Conservation (phyloP, 345 rosid genomes). For the Abelmoschus esculentus region DNA sequence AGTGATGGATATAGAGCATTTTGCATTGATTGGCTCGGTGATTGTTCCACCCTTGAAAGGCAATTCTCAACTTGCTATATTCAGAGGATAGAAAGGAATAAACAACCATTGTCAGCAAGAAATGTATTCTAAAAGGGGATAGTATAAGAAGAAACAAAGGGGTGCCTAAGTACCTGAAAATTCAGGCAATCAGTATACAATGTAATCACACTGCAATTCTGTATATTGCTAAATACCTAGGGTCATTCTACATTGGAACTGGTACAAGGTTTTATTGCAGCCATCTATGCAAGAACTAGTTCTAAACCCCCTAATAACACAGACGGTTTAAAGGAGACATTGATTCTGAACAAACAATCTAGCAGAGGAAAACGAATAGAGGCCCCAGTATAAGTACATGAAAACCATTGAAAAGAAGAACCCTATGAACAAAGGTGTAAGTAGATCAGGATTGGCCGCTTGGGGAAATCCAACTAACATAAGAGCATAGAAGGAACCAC, state of each 20-base stretch:
- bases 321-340: background rate
- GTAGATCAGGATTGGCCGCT: background rate
- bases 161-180: too few relatives aligned
- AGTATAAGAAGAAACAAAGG: too few relatives aligned
- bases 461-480: background rate
- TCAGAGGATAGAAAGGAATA: background rate
- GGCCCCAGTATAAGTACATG: background rate
- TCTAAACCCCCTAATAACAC: background rate
- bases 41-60: constrained; percentile 76
- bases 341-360: background rate
- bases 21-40: constrained; percentile 63
- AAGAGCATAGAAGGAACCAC: background rate
- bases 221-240: background rate
- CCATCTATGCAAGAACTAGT: background rate
- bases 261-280: background rate
- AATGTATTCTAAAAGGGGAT: too few relatives aligned
- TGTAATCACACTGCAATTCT: background rate
- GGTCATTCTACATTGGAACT: background rate
- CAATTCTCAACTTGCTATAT: constrained; percentile 38
- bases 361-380: background rate
- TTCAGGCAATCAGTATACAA: too few relatives aligned
- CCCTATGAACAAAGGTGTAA: background rate
- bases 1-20: constrained; percentile 59
- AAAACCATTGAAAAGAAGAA: background rate
- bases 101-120: background rate